Conservation (phyloP, 371 early-diverging fungal species). For the Racocetra persica region DNA sequence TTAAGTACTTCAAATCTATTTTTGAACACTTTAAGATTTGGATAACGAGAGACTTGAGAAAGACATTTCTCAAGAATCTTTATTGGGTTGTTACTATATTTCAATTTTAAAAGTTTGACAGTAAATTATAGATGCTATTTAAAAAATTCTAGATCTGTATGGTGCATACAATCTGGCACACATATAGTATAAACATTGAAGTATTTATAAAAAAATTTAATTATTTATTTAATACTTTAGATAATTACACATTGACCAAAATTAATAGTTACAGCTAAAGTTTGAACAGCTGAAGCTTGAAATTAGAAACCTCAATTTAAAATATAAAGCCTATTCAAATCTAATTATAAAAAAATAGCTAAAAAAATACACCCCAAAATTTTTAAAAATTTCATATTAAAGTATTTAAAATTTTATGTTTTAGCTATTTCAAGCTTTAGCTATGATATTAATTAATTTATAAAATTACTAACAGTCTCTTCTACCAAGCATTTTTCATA, state of each 20-base stretch:
- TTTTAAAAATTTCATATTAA: too few relatives aligned
- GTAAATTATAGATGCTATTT: not conserved
- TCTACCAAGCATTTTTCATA: not conserved
- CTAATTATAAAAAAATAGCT: too few relatives aligned
- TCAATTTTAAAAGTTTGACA: not conserved
- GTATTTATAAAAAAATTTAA: not conserved
- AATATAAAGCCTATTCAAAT: too few relatives aligned
- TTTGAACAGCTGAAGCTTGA: too few relatives aligned
- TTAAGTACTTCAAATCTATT: not conserved
- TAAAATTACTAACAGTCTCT: not conserved
- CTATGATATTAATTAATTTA: too few relatives aligned
- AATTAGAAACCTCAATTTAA: too few relatives aligned
- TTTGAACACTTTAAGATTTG: slow-evolving; percentile 7
- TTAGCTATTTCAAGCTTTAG: too few relatives aligned
- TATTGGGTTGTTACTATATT: not conserved
- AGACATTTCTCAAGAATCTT: not conserved
- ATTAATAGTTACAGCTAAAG: too few relatives aligned
- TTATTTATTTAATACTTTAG: too few relatives aligned
- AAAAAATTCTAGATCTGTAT: not conserved
- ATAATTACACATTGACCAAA: too few relatives aligned
- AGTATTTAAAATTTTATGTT: too few relatives aligned
- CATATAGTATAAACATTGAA: not conserved
- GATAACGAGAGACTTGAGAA: not conserved
- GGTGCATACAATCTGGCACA: not conserved
- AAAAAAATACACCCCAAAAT: too few relatives aligned